Conservation (phyloP, 805 yeast genomes). For the Cyberlindnera galapagoensis region DNA sequence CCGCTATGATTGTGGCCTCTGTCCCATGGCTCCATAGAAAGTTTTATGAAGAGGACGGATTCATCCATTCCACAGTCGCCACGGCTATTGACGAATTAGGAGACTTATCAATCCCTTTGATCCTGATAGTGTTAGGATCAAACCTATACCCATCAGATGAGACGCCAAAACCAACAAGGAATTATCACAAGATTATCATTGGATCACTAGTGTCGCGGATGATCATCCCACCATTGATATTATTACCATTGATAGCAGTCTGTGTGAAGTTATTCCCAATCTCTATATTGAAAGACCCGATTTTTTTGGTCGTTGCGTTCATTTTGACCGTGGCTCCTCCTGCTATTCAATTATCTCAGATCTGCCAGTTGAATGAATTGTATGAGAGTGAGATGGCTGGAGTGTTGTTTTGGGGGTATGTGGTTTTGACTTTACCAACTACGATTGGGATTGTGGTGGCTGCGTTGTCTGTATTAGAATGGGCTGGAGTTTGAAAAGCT, state of each 20-base stretch:
- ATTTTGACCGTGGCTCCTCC: conserved; percentile 76
- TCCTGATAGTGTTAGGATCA: conserved; percentile 72
- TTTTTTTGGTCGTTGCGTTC: conserved; percentile 69
- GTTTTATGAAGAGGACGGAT: conserved; percentile 54
- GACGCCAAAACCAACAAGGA: conserved; percentile 57
- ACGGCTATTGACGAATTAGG: conserved; percentile 62
- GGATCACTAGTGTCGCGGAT: conserved; percentile 71
- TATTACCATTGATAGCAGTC: conserved; percentile 60
- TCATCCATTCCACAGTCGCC: conserved; percentile 59
- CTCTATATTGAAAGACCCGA: conserved; percentile 75
- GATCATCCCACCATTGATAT: conserved; percentile 65
- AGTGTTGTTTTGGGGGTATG: conserved; percentile 78
- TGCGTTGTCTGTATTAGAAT: conserved; percentile 42
- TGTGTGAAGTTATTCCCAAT: conserved; percentile 57
- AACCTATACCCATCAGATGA: conserved; percentile 65
- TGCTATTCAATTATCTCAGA: conserved; percentile 77
- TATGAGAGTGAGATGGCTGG: conserved; percentile 82
- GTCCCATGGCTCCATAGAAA: conserved; percentile 49
- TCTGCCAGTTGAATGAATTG: conserved; percentile 68
- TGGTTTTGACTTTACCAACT: conserved; percentile 65
- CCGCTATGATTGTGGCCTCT: conserved; percentile 64
- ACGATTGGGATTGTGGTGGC: conserved; percentile 67
- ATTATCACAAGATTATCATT: conserved; percentile 52
- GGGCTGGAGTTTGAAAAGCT: too few relatives aligned
- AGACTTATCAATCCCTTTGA: conserved; percentile 70